Evolutionary conservation across 768 basidiomycete species (phyloP).

Genomic region (Hemileccinum impolitum): DNA sequence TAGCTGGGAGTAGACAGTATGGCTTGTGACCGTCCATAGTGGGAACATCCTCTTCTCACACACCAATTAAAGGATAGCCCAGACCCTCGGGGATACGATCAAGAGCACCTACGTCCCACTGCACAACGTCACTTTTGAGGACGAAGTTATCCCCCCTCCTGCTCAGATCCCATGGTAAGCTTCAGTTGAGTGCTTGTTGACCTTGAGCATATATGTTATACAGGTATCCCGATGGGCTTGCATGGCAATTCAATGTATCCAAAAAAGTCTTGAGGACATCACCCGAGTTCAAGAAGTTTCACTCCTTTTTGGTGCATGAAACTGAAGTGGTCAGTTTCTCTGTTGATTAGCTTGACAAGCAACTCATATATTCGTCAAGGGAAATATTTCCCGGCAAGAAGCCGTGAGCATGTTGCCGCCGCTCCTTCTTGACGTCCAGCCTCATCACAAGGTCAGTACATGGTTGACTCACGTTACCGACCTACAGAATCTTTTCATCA

Average conservation of each 20-base stretch:
- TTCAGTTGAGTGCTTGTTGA: neutral
- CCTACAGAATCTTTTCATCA: neutral
- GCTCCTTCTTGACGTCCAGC: conserved; percentile 88
- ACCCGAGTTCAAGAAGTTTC: conserved; percentile 90
- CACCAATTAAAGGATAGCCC: conserved; percentile 48
- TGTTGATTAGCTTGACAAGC: neutral
- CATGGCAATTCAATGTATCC: conserved; percentile 93
- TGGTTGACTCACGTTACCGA: neutral
- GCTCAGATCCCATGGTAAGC: conserved; percentile 79
- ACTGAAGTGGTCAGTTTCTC: conserved; percentile 83
- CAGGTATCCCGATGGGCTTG: conserved; percentile 94
- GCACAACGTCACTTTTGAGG: conserved; percentile 72
- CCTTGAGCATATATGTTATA: neutral
- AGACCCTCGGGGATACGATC: conserved; percentile 78
- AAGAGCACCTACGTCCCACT: conserved; percentile 79
- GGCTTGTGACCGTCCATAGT: conserved; percentile 10
- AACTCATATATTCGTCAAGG: conserved; percentile 44
- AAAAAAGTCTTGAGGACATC: conserved; percentile 86
- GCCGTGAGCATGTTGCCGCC: conserved; percentile 99
- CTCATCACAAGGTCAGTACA: conserved; percentile 71
- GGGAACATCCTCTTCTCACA: neutral
- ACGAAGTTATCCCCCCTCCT: conserved; percentile 71
- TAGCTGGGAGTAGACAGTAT: conserved; percentile 85
- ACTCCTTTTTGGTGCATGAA: conserved; percentile 94
- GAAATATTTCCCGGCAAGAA: conserved; percentile 94